Evolutionary conservation across 345 rosid species (phyloP), one percentile per base, ranked within the genome.

Genomic region (Draba incana): DNA sequence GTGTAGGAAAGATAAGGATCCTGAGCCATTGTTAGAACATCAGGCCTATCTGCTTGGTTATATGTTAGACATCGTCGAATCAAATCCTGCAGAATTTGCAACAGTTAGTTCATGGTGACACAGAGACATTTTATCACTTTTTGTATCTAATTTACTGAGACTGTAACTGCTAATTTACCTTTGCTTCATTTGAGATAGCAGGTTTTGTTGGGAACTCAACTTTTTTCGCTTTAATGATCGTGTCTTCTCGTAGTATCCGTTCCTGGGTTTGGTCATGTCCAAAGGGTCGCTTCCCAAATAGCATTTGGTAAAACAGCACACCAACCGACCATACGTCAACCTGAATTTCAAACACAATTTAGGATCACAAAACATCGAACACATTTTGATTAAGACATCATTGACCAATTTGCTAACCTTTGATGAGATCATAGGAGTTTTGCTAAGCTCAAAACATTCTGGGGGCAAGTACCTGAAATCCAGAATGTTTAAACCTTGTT

Each of bases 301-400:
- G 87, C 97, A 92, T 92, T 80, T 95, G 98, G 81, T 95, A 92
- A 78, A 89, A 85, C 57, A 92, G 62, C 74, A 95, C 85, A 57
- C 99, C 99, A 47, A 89, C 92, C 56, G 99, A 91, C 99, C 99
- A 95, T 28, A 95, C 98, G 77, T 95, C 99, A 50, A 95, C 99
- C 99, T 95, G 84, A 75, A 58, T 41, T 7, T 35, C 31, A 50
- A 67, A 28, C 57, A 44, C 44, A 44, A 37, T 31, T 67, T 53
- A 74, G 63, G 41, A 61, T 14, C 31, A 62, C 51, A 10, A 45
- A 20, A 10, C 28, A 35, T 33, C 8, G 24, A 25, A 35, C 24
- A 60, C 47, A 27, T 27, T 61, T 11, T 46, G 31, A 55, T 69
- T 4, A 55, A 5, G 16, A 46, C 13, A 75, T 62, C 23, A 46